These are phyloP conservation scores for Sarcodon sp. DNA, from an alignment of 768 basidiomycete genomes.

Conservation along the genomic window DNA sequence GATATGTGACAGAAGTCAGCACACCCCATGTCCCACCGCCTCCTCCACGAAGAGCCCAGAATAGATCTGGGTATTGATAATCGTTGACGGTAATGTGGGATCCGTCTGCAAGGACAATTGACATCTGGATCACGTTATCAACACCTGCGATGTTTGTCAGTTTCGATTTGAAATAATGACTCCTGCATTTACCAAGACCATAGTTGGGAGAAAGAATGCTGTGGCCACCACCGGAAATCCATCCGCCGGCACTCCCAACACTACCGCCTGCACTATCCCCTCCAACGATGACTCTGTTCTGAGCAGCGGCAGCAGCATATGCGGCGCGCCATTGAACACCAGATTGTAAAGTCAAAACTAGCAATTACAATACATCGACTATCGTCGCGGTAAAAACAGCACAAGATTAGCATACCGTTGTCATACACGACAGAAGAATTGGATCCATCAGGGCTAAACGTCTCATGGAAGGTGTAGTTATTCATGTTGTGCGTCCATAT, in stretches of 20 bases:
- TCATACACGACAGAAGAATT: conserved; percentile 5
- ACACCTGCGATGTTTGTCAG: conserved; percentile 18
- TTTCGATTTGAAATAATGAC: not conserved
- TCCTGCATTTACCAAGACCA: conserved; percentile 23
- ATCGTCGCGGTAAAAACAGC: conserved; percentile 8
- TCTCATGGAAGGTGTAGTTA: conserved; percentile 19
- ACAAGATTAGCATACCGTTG: conserved; percentile 9
- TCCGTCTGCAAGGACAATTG: conserved; percentile 29
- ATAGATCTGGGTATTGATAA: conserved; percentile 15
- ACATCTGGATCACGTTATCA: conserved; percentile 34
- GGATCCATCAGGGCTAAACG: conserved; percentile 17
- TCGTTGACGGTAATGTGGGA: conserved; percentile 25
- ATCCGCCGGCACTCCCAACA: conserved; percentile 37
- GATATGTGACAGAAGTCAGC: conserved; percentile 33
- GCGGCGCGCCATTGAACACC: conserved; percentile 36
- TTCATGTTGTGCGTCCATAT: conserved; percentile 27
- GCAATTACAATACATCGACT: conserved; percentile 3
- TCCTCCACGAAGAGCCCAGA: conserved; percentile 29
- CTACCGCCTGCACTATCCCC: conserved; percentile 25
- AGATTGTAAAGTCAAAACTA: conserved; percentile 20
- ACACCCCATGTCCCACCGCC: conserved; percentile 36
- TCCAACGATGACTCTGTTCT: conserved; percentile 30
- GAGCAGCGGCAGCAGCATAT: conserved; percentile 23
- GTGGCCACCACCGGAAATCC: conserved; percentile 36
- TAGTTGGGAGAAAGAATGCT: conserved; percentile 23